Percentiles rank a stretch among this genome's conserved stretches.
Evolutionary conservation across 2,329 filamentous ascomycete genomes (phyloP).

Genomic region (Cordyceps fumosorosea): DNA sequence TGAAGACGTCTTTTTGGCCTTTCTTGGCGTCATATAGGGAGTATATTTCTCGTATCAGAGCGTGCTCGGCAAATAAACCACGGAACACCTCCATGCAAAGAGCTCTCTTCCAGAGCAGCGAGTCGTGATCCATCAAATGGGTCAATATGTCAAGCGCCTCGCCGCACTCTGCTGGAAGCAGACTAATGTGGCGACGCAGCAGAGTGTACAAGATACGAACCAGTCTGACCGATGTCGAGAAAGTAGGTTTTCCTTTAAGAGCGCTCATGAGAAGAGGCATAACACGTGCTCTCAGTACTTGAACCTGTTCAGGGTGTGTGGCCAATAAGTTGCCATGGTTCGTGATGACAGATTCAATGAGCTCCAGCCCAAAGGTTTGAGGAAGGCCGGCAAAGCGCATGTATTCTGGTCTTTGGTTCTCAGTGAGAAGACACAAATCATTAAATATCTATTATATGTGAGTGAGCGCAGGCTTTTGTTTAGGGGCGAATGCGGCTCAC

Average conservation of each 20-base stretch:
- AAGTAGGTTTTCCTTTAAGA: slow-evolving; percentile 70
- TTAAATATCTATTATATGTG: slow-evolving; percentile 60
- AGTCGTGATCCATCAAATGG: slow-evolving; percentile 82
- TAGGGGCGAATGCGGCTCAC: slow-evolving; percentile 33
- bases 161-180: slow-evolving; percentile 72
- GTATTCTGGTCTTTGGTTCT: slow-evolving; percentile 77
- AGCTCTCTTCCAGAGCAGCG: slow-evolving; percentile 76
- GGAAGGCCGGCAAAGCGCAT: slow-evolving; percentile 72
- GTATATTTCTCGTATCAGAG: slow-evolving; percentile 73
- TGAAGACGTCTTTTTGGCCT: slow-evolving; percentile 68
- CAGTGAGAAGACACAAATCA: slow-evolving; percentile 81
- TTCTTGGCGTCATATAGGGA: slow-evolving; percentile 68
- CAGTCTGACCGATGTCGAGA: slow-evolving; percentile 75
- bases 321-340: slow-evolving; percentile 79
- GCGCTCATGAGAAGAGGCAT: slow-evolving; percentile 78
- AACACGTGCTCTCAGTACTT: slow-evolving; percentile 68
- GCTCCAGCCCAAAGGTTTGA: slow-evolving; percentile 78
- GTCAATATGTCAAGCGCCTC: slow-evolving; percentile 76
- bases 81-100: slow-evolving; percentile 88
- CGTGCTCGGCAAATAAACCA: slow-evolving; percentile 75
- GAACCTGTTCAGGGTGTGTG: slow-evolving; percentile 70
- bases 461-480: slow-evolving; percentile 12
- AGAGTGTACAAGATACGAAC: slow-evolving; percentile 78
- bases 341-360: slow-evolving; percentile 84
- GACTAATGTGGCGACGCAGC: slow-evolving; percentile 67